These are phyloP conservation scores for Calvatia gigantea DNA, from an alignment of 768 basidiomycete genomes.

Conservation along the genomic window DNA sequence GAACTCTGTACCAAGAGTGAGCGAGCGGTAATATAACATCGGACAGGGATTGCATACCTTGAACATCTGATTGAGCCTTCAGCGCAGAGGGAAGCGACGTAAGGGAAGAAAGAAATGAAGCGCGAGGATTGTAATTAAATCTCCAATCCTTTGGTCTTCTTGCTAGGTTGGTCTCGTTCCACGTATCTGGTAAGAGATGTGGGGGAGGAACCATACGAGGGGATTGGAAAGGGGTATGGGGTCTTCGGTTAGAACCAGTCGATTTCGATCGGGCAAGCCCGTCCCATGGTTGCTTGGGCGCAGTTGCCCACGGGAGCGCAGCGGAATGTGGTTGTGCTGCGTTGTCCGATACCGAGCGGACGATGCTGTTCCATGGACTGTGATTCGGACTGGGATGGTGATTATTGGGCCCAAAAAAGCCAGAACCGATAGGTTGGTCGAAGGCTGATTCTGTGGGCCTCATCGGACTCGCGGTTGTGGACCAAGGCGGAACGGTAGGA, in stretches of 20 bases:
- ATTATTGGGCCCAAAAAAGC: constrained; percentile 3
- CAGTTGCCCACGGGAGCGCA: neutral
- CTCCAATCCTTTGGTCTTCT: constrained; percentile 42
- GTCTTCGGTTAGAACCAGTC: neutral
- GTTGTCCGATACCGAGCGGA: constrained; percentile 2
- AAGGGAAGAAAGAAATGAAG: constrained; percentile 23
- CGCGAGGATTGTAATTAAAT: constrained; percentile 30
- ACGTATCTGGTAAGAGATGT: constrained; percentile 16
- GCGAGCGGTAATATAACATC: too few species aligned
- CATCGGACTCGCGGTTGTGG: neutral
- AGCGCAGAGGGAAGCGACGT: constrained; percentile 17
- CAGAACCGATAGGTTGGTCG: neutral
- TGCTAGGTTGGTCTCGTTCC: constrained; percentile 30
- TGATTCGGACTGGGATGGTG: neutral
- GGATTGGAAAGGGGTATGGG: neutral
- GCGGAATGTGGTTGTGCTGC: neutral
- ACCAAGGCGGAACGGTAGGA: neutral
- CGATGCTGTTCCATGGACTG: neutral
- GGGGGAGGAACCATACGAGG: neutral
- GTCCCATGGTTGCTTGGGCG: neutral
- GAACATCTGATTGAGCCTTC: constrained; percentile 28
- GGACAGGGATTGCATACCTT: constrained; percentile 20
- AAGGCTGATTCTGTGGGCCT: neutral
- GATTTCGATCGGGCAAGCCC: neutral
- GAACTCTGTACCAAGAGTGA: constrained; percentile 16